Percentiles rank a stretch among this genome's conserved stretches.
phyloP scores from a whole-genome alignment of 2,329 filamentous ascomycete species.

The Diaporthe ilicicola region DNA sequence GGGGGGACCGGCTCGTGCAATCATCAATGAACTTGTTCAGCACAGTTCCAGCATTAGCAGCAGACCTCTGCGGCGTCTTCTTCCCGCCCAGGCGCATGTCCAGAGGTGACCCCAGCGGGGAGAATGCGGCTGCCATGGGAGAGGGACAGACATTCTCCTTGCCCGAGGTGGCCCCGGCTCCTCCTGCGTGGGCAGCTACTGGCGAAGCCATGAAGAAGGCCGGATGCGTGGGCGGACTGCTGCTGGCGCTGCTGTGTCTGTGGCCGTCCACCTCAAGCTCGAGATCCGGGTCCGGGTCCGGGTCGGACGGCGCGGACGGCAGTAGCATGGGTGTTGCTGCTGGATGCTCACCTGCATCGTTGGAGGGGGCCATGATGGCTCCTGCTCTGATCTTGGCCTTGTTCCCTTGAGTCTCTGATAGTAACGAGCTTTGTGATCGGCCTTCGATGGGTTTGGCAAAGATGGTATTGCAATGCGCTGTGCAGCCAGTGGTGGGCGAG shows the following conservation, averaged over 20 bases:
- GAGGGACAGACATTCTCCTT: constrained; percentile 30
- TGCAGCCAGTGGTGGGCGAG: background rate
- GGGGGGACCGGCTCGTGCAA: background rate
- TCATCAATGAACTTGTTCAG: constrained; percentile 27
- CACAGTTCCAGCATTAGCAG: constrained; percentile 17
- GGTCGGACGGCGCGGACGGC: background rate
- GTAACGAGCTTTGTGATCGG: too few relatives aligned
- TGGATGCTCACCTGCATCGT: constrained; percentile 30
- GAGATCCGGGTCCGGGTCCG: background rate
- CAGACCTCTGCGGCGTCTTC: background rate
- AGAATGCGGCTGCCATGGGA: constrained; percentile 31
- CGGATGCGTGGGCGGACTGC: constrained; percentile 30
- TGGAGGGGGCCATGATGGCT: constrained; percentile 24
- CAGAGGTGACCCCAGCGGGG: constrained; percentile 6
- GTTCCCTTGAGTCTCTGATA: too few relatives aligned
- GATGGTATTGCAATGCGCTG: background rate
- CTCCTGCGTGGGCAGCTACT: background rate
- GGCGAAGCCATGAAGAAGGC: constrained; percentile 19
- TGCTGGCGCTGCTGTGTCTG: constrained; percentile 24
- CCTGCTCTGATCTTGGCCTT: background rate
- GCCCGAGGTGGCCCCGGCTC: background rate
- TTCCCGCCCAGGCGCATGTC: constrained; percentile 2
- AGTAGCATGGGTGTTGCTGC: background rate
- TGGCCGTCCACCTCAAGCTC: constrained; percentile 18
- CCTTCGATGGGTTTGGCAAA: background rate